Base-by-base conservation (phyloP, 768 basidiomycete species). In the Sutorius australiensis region DNA sequence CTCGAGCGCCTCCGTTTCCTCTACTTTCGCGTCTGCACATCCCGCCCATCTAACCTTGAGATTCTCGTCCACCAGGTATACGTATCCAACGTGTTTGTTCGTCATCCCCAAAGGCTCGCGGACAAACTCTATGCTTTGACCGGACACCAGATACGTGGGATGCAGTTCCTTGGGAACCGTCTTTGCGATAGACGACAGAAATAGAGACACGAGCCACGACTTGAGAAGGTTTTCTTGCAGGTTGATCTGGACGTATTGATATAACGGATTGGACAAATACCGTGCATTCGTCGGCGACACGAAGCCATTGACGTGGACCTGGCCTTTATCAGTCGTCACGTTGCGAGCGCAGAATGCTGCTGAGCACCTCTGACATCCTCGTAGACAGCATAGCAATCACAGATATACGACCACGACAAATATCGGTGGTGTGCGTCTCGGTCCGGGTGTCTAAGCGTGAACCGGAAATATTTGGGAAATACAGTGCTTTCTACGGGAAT, bases 181-280 rank as follows among this genome's bases (percentile, higher is more conserved):
- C 21, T 78, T 73, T 48, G 88, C 84, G 19, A 98, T 79, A 17
- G 83, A 81, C 9, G 79, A 80, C n/a, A 86, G 70, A 73, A 94
- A 95, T 50, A 98, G 72, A 46, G 86, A 84, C 47, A 98, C 88
- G 31, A 98, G 82, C 66, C 94, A 80, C 1, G 89, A 89, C 73
- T 97, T 97, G 58, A 98, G 81, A 6, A 89, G 73, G 71, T 98
- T 98, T 68, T 93, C 89, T 73, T 98, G 95, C 27, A 95, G 77
- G 70, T 98, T 98, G 67, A 98, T 84, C 77, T 90, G 88, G 45
- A 91, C 66, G 57, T 81, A 83, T 71, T 85, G 87, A 66, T 83
- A 92, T 17, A 78, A 68, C 2, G 86, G 80, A 55, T 89, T 71
- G 1, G 72, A 64, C 31, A 66, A 62, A 69, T 78, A 87, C 34